Percentiles rank a stretch among this genome's conserved stretches.
Evolutionary conservation across 306 rosid species (phyloP).

Genomic region (Begonia fuchsioides): DNA sequence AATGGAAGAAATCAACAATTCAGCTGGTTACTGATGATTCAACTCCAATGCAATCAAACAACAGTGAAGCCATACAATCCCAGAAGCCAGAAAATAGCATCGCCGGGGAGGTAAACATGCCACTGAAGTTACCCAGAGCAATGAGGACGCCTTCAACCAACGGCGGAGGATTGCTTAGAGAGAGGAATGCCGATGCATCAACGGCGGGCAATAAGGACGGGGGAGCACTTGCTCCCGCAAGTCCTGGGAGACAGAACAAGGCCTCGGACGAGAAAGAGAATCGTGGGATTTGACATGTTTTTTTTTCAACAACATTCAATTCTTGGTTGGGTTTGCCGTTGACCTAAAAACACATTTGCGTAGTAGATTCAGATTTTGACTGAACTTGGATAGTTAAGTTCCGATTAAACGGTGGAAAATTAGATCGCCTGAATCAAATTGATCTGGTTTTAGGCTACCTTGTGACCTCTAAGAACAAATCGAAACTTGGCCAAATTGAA

Average conservation of each 20-base stretch:
- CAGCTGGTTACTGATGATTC: constrained; percentile 31
- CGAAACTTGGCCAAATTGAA: too few relatives aligned
- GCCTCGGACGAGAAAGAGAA: constrained; percentile 71
- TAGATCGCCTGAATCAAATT: too few relatives aligned
- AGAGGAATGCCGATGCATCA: constrained; percentile 49
- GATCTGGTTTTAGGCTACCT: too few relatives aligned
- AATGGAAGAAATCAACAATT: constrained; percentile 46
- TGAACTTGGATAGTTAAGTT: too few relatives aligned
- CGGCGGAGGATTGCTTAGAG: constrained; percentile 34
- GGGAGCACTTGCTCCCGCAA: constrained; percentile 25
- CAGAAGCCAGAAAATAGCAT: constrained; percentile 12
- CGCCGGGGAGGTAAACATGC: constrained; percentile 28
- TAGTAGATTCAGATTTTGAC: too few relatives aligned
- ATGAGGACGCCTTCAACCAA: constrained; percentile 33
- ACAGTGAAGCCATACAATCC: constrained; percentile 5
- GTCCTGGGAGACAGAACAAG: constrained; percentile 25
- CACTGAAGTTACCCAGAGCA: constrained; percentile 44
- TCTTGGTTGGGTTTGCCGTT: too few relatives aligned
- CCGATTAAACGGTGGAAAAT: too few relatives aligned
- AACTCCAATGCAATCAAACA: constrained; percentile 29
- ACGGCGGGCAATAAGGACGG: constrained; percentile 30
- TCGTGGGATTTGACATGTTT: constrained; percentile 21
- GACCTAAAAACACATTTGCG: too few relatives aligned
- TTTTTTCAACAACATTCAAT: too few relatives aligned
- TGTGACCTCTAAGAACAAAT: too few relatives aligned